phyloP scores from a whole-genome alignment of 129 eudicot genomes.

The Saposhnikovia divaricata region DNA sequence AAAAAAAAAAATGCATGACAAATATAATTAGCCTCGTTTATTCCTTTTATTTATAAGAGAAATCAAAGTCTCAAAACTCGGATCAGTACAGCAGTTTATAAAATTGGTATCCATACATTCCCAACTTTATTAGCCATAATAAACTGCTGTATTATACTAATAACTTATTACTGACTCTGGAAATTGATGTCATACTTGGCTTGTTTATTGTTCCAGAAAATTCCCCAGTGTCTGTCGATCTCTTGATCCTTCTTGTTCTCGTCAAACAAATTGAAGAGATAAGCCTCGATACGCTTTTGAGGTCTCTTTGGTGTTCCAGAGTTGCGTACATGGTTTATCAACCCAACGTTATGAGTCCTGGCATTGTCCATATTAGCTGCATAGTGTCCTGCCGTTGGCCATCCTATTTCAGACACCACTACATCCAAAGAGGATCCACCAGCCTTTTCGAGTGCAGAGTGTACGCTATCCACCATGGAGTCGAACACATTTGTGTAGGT shows the following conservation, averaged over 20 bases:
- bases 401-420: slow-evolving; percentile 63
- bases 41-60: slow-evolving; percentile 5
- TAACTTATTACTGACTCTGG: neutral
- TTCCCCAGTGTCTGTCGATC: neutral
- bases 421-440: slow-evolving; percentile 23
- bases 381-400: slow-evolving; percentile 47
- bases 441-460: slow-evolving; percentile 27
- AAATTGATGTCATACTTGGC: neutral
- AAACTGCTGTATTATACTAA: neutral
- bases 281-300: neutral
- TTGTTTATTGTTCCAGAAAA: neutral
- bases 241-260: neutral
- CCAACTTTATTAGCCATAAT: neutral
- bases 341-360: slow-evolving; percentile 20
- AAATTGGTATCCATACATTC: neutral
- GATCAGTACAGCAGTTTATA: slow-evolving; percentile 14
- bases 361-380: slow-evolving; percentile 32
- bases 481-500: slow-evolving; percentile 28
- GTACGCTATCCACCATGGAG: slow-evolving; percentile 24
- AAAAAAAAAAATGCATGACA: neutral
- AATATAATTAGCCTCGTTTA: neutral
- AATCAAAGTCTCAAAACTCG: slow-evolving; percentile 21
- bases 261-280: neutral
- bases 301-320: slow-evolving; percentile 28
- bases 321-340: slow-evolving; percentile 26